Base-by-base conservation (phyloP, 2,329 filamentous ascomycete genomes). In the Cladosporium sp. region DNA sequence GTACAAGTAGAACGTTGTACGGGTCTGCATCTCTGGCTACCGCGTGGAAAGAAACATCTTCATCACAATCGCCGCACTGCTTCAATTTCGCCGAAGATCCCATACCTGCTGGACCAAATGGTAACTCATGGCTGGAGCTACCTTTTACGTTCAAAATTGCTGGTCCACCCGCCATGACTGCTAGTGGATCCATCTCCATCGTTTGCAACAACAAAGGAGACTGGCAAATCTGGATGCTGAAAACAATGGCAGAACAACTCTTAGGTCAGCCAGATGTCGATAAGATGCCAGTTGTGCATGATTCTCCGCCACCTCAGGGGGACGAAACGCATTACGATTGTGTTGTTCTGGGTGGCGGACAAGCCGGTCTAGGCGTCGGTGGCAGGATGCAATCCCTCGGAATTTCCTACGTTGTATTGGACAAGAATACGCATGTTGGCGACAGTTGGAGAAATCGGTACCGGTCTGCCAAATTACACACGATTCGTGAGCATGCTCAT, bases 401-500 rank as follows among this genome's bases (percentile, higher is more conserved):
- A 7, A 20, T 29, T 9, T 32, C 22, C 16, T 32, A 42, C 22
- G 22, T 32, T 19, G 22, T 29, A 20, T 16, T 32, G 11, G 22
- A 42, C 27, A 32, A 42, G 22, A n/a, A 32, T 32, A 20, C 13
- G n/a, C n/a, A n/a, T 7, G 22, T 29, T 7, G 39, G 22, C 9
- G 22, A 32, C 22, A 29, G 20, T n/a, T 32, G 22, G 22, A 29
- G 22, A 32, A 16, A 42, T 16, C 22, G 39, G 13, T 42, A 29
- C n/a, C 13, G 19, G 20, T 42, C 22, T n/a, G 22, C 39, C 20
- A 69, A 69, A 11, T 65, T 67, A 22, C 69, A 71, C 53, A 69
- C 70, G 7, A 65, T 64, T 4, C 69, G 67, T n/a, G 65, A 65
- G 53, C 67, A 68, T 43, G 66, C 68, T 45, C 65, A 70, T 38